Evolutionary conservation across 2,329 filamentous ascomycete genomes (phyloP).

Genomic region (Ascochyta koolunga): DNA sequence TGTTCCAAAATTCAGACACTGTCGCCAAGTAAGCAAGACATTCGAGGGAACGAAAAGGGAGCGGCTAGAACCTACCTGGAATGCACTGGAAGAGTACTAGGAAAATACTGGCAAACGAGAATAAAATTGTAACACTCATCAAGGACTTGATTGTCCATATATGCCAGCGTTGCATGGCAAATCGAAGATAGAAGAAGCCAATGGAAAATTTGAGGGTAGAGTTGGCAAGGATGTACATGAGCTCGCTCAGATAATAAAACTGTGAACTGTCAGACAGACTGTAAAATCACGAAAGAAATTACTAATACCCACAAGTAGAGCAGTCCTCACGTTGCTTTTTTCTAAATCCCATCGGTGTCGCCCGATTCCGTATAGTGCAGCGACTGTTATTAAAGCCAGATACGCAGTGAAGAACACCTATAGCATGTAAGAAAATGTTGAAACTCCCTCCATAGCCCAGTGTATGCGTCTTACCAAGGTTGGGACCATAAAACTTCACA

Average conservation of each 20-base stretch:
- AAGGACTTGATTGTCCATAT: conserved; percentile 54
- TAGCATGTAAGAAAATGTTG: background rate
- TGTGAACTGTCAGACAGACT: conserved; percentile 14
- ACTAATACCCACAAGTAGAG: conserved; percentile 32
- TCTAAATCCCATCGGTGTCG: conserved; percentile 44
- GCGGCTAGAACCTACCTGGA: conserved; percentile 39
- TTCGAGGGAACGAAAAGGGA: background rate
- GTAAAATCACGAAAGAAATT: too few relatives aligned
- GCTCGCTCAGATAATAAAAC: conserved; percentile 63
- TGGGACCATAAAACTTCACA: conserved; percentile 42
- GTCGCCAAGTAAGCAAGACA: background rate
- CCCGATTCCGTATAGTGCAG: conserved; percentile 49
- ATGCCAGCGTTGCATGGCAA: conserved; percentile 56
- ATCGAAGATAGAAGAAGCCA: conserved; percentile 59
- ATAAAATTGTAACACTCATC: conserved; percentile 53
- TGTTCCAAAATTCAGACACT: conserved; percentile 58
- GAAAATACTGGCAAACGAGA: conserved; percentile 58
- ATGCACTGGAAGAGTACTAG: conserved; percentile 60
- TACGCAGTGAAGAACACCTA: conserved; percentile 50
- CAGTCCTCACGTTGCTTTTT: conserved; percentile 35
- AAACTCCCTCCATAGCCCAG: background rate
- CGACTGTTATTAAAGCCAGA: conserved; percentile 48
- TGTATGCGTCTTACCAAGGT: conserved; percentile 33
- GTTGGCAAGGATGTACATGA: conserved; percentile 59
- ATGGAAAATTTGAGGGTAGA: conserved; percentile 59